Conservation (phyloP, 371 early-diverging fungal species). For the Mortierella sp. region DNA sequence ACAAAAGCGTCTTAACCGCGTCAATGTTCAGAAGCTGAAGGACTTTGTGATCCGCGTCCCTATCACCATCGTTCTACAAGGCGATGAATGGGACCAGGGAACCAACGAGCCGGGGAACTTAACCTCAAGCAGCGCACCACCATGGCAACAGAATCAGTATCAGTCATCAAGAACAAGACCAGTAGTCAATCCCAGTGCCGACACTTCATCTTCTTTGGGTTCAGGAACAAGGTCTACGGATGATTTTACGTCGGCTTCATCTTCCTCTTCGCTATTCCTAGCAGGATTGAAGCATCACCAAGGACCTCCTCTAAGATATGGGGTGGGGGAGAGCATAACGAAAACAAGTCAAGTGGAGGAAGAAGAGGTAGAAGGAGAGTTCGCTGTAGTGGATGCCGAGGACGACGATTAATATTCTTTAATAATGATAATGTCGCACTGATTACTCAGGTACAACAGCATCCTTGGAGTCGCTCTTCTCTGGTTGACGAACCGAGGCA, state of each 20-base stretch:
- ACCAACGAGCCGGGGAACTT: too few species aligned
- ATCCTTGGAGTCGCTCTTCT: too few species aligned
- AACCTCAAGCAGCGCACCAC: too few species aligned
- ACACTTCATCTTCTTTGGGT: background rate
- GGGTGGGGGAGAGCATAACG: background rate
- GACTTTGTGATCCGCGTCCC: conserved; percentile 51
- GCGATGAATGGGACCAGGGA: conserved; percentile 9
- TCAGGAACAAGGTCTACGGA: conserved; percentile 1
- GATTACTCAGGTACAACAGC: too few species aligned
- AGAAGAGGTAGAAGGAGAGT: conserved; percentile 7
- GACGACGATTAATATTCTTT: conserved; percentile 8
- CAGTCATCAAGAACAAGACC: too few species aligned
- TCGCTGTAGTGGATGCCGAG: conserved; percentile 15
- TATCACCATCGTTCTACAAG: conserved; percentile 36
- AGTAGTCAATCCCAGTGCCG: background rate
- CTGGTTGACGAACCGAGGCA: background rate
- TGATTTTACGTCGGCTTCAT: conserved; percentile 1
- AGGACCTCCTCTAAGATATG: background rate
- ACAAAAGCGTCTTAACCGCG: background rate
- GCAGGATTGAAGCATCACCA: background rate
- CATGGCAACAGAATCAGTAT: too few species aligned
- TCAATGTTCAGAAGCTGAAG: conserved; percentile 28
- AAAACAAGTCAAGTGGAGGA: background rate
- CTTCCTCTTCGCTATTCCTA: background rate
- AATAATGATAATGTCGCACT: too few species aligned